These are phyloP conservation scores for Botryotinia calthae DNA, from an alignment of 2,329 filamentous ascomycete species.

Conservation along the genomic window DNA sequence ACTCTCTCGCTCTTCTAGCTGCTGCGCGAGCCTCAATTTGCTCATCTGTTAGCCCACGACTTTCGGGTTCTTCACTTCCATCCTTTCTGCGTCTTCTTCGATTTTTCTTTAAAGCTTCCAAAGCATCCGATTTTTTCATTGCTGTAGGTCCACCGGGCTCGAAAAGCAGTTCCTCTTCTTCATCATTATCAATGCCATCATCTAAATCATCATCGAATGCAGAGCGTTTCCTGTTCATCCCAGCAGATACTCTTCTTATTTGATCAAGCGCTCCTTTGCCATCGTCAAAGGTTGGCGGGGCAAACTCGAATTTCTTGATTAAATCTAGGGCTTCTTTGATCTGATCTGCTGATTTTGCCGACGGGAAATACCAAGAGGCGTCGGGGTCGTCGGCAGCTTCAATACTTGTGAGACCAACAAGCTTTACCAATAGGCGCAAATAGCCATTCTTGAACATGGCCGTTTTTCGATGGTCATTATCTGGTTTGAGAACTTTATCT, in stretches of 20 bases:
- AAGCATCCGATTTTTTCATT: constrained; percentile 51
- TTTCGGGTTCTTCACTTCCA: constrained; percentile 45
- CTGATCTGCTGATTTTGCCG: constrained; percentile 58
- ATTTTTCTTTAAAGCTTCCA: constrained; percentile 58
- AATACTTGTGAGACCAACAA: constrained; percentile 66
- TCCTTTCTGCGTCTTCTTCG: constrained; percentile 44
- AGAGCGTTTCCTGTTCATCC: constrained; percentile 51
- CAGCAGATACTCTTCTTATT: constrained; percentile 64
- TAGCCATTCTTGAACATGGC: constrained; percentile 89
- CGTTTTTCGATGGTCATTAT: constrained; percentile 62
- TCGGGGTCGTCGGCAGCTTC: constrained; percentile 64
- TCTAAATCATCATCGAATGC: constrained; percentile 72
- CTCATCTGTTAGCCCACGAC: constrained; percentile 53
- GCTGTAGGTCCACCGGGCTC: constrained; percentile 64
- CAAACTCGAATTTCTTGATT: constrained; percentile 76
- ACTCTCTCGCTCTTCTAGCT: constrained; percentile 63
- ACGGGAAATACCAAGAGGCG: constrained; percentile 75
- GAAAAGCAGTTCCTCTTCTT: constrained; percentile 61
- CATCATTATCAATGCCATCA: constrained; percentile 52
- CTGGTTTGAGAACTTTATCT: constrained; percentile 43
- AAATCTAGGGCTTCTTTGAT: constrained; percentile 67
- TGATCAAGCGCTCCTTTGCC: constrained; percentile 68
- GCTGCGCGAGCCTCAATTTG: constrained; percentile 60
- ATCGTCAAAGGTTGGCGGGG: constrained; percentile 73
- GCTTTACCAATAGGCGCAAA: constrained; percentile 77